Conservation (phyloP, 176 grass and related monocot genomes). For the Oryza meridionalis region DNA sequence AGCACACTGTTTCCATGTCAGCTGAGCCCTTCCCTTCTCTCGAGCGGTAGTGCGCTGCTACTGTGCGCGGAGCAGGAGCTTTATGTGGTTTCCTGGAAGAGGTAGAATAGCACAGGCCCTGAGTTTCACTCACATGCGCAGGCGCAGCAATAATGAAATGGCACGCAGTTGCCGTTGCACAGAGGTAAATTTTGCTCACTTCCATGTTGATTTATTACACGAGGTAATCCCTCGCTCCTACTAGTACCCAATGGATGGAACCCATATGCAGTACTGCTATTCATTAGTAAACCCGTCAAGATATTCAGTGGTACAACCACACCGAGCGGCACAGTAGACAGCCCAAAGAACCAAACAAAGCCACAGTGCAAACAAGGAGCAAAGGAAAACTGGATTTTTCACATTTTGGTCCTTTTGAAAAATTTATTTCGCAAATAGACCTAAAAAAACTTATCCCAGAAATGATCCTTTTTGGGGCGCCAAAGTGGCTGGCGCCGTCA, state of each 20-base stretch:
- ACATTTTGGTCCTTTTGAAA: no score
- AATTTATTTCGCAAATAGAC: no score
- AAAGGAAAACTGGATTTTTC: no score
- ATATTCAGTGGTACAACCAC: no score
- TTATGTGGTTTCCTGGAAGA: background rate
- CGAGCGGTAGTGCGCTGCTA: background rate
- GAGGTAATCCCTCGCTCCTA: background rate
- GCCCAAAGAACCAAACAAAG: background rate
- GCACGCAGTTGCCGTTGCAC: background rate
- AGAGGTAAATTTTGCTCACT: background rate
- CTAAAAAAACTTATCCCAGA: no score
- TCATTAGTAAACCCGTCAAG: background rate
- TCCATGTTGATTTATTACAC: background rate
- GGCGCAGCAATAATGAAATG: background rate
- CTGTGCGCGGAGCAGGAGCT: background rate
- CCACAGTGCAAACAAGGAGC: background rate
- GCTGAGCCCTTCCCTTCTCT: background rate
- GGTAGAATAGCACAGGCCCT: background rate
- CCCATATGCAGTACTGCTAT: background rate
- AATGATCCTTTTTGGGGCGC: no score
- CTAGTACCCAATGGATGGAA: background rate
- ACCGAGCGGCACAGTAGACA: background rate
- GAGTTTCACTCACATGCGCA: background rate
- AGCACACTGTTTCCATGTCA: conserved; percentile 24
- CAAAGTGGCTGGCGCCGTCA: no score